Percentiles rank a stretch among this genome's conserved stretches.
Evolutionary conservation across 371 early-diverging fungal genomes (phyloP).

Genomic region (Mucor sp.): DNA sequence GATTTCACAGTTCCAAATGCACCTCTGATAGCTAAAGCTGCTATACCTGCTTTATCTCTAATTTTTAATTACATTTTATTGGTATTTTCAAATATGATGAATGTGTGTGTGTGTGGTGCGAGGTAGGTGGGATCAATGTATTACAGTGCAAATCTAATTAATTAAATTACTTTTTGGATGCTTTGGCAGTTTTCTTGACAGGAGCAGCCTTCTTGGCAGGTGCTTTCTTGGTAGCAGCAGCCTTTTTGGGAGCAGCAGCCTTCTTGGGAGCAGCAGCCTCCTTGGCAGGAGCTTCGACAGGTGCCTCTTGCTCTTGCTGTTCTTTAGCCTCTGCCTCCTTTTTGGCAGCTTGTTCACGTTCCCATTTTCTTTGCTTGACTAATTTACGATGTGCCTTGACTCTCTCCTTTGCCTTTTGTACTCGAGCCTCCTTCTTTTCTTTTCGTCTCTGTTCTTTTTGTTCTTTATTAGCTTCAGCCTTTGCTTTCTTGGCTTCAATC

Average conservation of each 20-base stretch:
- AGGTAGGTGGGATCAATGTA: background rate
- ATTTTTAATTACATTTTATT: background rate
- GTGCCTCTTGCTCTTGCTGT: background rate
- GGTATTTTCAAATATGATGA: background rate
- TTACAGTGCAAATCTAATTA: conserved; percentile 1
- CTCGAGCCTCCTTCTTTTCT: conserved; percentile 13
- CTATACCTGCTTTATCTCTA: background rate
- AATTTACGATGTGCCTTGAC: conserved; percentile 20
- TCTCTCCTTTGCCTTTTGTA: conserved; percentile 12
- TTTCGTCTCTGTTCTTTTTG: conserved; percentile 1
- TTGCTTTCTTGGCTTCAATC: conserved; percentile 10
- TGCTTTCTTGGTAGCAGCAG: conserved; percentile 2
- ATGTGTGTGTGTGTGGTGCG: background rate
- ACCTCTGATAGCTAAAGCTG: background rate
- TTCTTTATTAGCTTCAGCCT: conserved; percentile 1
- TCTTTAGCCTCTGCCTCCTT: background rate
- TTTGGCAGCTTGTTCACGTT: conserved; percentile 14
- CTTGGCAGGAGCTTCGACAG: background rate
- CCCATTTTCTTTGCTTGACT: conserved; percentile 18
- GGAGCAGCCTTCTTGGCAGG: background rate
- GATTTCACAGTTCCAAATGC: background rate
- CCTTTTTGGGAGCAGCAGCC: background rate
- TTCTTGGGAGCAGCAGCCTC: background rate
- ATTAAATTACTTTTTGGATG: conserved; percentile 6
- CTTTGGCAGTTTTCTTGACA: background rate